Evolutionary conservation across 768 basidiomycete species (phyloP).

Genomic region (Macrolepiota fuliginosa): DNA sequence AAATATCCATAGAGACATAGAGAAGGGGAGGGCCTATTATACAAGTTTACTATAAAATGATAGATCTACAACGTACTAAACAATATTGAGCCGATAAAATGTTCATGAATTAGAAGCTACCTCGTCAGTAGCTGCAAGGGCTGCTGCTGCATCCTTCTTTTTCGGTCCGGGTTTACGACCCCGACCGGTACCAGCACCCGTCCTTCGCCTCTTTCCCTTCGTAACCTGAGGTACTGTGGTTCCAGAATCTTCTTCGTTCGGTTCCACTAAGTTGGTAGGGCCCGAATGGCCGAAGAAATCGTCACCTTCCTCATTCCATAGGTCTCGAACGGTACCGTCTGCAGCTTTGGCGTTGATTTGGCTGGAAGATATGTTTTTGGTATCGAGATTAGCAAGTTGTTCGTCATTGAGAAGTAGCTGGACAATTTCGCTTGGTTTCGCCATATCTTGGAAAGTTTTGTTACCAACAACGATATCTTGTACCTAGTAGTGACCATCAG

Average conservation of each 20-base stretch:
- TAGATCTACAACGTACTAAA: slow-evolving; percentile 12
- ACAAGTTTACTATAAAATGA: slow-evolving; percentile 12
- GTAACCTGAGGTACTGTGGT: slow-evolving; percentile 26
- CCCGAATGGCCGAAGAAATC: slow-evolving; percentile 74
- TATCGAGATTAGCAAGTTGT: slow-evolving; percentile 74
- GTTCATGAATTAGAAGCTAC: slow-evolving; percentile 12
- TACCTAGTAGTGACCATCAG: slow-evolving; percentile 49
- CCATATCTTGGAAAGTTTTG: slow-evolving; percentile 89
- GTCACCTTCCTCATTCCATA: slow-evolving; percentile 87
- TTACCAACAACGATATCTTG: slow-evolving; percentile 99
- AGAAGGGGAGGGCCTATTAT: slow-evolving; percentile 8
- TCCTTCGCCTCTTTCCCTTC: slow-evolving; percentile 43
- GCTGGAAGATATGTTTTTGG: slow-evolving; percentile 25
- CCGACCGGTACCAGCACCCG: slow-evolving; percentile 32
- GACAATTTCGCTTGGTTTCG: slow-evolving; percentile 96
- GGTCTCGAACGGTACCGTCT: slow-evolving; percentile 50
- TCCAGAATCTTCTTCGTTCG: slow-evolving; percentile 37
- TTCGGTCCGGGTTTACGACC: slow-evolving; percentile 39
- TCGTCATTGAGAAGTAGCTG: slow-evolving; percentile 93
- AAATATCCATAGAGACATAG: slow-evolving; percentile 14
- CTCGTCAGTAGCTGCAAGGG: slow-evolving; percentile 1
- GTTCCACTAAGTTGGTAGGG: slow-evolving; percentile 25
- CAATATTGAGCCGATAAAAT: slow-evolving; percentile 6
- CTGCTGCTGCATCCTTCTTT: slow-evolving; percentile 27
- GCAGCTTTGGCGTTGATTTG: slow-evolving; percentile 27